Percentiles rank a stretch among this genome's conserved stretches.
Evolutionary conservation across 495 filamentous ascomycete species (phyloP).

Genomic region (Neurospora sp.): DNA sequence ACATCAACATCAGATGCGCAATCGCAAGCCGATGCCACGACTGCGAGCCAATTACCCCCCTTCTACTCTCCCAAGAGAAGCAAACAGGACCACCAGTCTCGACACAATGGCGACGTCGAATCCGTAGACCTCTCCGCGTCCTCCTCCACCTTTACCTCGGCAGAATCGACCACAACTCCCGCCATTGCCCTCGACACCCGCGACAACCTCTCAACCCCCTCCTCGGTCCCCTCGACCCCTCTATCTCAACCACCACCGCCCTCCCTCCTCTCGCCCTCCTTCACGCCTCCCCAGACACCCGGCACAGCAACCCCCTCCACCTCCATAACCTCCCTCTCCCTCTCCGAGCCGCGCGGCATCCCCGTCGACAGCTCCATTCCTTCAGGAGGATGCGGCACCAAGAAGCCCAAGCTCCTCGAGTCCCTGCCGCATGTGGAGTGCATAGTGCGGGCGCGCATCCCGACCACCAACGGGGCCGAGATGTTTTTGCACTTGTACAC

Average conservation of each 20-base stretch:
- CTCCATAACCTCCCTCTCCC: background rate
- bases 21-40: conserved; percentile 15
- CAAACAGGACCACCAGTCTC: conserved; percentile 10
- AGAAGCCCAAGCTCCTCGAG: conserved; percentile 56
- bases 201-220: conserved; percentile 9
- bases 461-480: conserved; percentile 78
- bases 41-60: conserved; percentile 23
- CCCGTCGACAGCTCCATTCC: conserved; percentile 45
- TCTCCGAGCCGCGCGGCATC: conserved; percentile 34
- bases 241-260: conserved; percentile 24
- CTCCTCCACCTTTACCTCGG: background rate
- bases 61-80: conserved; percentile 37
- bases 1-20: conserved; percentile 4
- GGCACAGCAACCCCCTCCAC: conserved; percentile 45
- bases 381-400: conserved; percentile 39
- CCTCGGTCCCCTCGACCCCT: conserved; percentile 3
- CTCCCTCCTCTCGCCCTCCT: conserved; percentile 59
- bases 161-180: background rate
- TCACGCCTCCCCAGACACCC: conserved; percentile 73
- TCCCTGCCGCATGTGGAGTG: conserved; percentile 67
- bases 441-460: conserved; percentile 74
- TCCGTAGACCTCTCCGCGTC: conserved; percentile 12
- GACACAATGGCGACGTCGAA: conserved; percentile 11
- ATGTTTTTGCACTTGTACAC: conserved; percentile 96
- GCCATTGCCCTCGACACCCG: background rate